Conservation (phyloP, 305 asterid genomes). For the Fraxinus greggii region DNA sequence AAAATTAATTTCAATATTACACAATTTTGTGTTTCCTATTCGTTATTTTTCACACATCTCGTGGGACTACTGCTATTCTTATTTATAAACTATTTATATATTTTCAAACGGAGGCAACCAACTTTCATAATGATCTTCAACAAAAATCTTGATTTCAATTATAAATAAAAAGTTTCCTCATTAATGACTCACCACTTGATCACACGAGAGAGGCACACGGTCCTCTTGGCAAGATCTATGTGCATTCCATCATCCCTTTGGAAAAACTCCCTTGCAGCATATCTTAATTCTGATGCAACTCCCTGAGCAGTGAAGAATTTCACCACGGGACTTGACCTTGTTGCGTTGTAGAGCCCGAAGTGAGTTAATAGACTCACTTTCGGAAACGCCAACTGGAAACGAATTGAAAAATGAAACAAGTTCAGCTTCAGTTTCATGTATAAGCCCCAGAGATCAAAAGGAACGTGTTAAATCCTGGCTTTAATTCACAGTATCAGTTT, state of each 20-base stretch:
- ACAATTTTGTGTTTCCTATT: neutral
- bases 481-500: neutral
- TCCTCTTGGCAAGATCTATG: conserved; percentile 78
- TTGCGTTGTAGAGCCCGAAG: conserved; percentile 76
- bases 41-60: neutral
- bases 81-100: neutral
- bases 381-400: conserved; percentile 54
- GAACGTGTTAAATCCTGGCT: neutral
- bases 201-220: conserved; percentile 57
- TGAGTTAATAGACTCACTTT: conserved; percentile 68
- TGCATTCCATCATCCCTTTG: conserved; percentile 70
- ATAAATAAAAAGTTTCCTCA: neutral
- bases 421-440: neutral
- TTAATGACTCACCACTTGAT: conserved; percentile 60
- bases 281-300: conserved; percentile 63
- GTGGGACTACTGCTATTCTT: neutral
- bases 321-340: conserved; percentile 80
- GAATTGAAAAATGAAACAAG: neutral
- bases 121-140: neutral
- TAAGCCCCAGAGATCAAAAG: neutral
- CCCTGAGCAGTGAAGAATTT: conserved; percentile 59
- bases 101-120: neutral
- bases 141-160: neutral
- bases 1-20: neutral
- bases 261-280: conserved; percentile 74